These are phyloP conservation scores for Coffea humblotiana DNA, from an alignment of 305 asterid genomes.

Conservation along the genomic window DNA sequence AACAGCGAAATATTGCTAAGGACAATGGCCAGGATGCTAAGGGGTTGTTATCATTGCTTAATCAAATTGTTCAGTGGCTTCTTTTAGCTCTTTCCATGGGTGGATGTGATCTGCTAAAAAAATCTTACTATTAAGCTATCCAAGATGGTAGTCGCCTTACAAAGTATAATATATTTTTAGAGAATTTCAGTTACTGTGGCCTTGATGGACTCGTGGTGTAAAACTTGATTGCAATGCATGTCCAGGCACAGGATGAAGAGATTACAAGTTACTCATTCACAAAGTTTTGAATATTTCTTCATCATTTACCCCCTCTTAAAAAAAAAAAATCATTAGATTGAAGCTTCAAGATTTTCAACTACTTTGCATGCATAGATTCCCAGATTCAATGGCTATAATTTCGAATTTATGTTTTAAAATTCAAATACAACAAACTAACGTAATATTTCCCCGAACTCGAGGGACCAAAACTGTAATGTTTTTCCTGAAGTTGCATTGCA, in stretches of 20 bases:
- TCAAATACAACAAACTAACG: neutral
- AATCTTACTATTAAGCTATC: neutral
- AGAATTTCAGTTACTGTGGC: neutral
- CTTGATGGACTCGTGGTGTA: neutral
- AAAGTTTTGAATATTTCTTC: too few relatives aligned
- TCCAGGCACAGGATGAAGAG: too few relatives aligned
- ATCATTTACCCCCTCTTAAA: too few relatives aligned
- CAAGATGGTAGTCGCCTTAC: neutral
- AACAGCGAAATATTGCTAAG: conserved; percentile 41
- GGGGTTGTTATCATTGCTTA: conserved; percentile 4
- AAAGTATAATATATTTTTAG: neutral
- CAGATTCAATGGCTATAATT: neutral
- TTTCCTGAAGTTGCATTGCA: neutral
- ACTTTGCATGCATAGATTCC: neutral
- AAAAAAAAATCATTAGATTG: too few relatives aligned
- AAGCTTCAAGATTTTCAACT: neutral
- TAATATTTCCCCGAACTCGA: neutral
- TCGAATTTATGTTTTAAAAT: neutral
- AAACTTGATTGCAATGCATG: neutral
- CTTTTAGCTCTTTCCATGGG: too few relatives aligned
- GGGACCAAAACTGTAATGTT: neutral
- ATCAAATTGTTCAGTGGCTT: conserved; percentile 4
- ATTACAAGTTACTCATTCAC: too few relatives aligned
- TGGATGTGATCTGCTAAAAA: neutral
- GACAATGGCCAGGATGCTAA: conserved; percentile 77